These are phyloP conservation scores for Cordyceps cateniannulata DNA, from an alignment of 2,329 filamentous ascomycete genomes.

Conservation along the genomic window DNA sequence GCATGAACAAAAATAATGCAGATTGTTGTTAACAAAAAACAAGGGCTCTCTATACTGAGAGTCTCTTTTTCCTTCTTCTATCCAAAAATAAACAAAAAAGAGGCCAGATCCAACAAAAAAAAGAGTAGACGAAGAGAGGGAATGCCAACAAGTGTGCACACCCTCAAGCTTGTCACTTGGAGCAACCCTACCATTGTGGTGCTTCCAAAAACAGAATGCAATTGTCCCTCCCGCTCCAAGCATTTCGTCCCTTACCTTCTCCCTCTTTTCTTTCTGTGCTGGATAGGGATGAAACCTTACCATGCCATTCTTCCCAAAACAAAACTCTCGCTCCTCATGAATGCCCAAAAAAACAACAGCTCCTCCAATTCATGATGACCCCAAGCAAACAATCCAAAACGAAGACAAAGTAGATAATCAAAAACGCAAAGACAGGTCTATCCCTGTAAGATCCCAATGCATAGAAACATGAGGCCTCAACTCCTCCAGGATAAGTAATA, in stretches of 20 bases:
- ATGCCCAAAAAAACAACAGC: not conserved
- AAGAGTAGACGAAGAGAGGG: not conserved
- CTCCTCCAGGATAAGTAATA: not conserved
- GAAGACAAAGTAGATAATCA: not conserved
- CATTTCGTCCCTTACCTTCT: not conserved
- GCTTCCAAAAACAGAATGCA: not conserved
- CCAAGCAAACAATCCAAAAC: not conserved
- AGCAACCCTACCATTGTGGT: not conserved
- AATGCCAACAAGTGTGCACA: not conserved
- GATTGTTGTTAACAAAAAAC: not conserved
- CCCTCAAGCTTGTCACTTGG: not conserved
- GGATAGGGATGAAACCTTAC: not conserved
- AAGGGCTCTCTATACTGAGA: not conserved
- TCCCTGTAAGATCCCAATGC: not conserved
- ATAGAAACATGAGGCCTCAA: constrained; percentile 1
- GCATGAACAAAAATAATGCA: not conserved
- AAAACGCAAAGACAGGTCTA: not conserved
- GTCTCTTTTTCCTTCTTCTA: not conserved
- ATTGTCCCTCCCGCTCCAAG: not conserved
- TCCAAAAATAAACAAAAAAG: not conserved
- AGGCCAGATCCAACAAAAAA: not conserved
- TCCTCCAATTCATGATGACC: not conserved
- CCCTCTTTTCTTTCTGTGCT: not conserved
- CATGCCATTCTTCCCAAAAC: not conserved
- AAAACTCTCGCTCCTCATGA: not conserved